These are phyloP conservation scores for Irpex rosettiformis DNA, from an alignment of 1,284 basidiomycete genomes.

Conservation along the genomic window DNA sequence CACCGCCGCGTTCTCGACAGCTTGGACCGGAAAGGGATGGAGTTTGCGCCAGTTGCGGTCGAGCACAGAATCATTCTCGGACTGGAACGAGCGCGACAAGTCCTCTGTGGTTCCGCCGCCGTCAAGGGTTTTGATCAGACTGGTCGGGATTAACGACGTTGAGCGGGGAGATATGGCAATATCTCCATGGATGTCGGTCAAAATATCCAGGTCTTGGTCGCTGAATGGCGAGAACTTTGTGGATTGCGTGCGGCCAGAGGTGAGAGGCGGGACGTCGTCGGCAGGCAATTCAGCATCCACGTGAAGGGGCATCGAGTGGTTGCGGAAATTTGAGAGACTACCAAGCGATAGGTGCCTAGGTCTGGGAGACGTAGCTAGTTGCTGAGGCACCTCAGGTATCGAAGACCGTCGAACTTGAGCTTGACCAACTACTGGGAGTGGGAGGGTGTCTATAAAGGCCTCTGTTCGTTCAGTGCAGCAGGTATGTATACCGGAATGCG, in stretches of 20 bases:
- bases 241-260: slow-evolving; percentile 25
- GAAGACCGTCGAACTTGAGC: slow-evolving; percentile 20
- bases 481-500: slow-evolving; percentile 20
- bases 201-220: slow-evolving; percentile 33
- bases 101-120: slow-evolving; percentile 24
- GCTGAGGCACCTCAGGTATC: slow-evolving; percentile 17
- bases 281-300: slow-evolving; percentile 28
- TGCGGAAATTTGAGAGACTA: slow-evolving; percentile 33
- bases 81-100: slow-evolving; percentile 51
- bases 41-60: slow-evolving; percentile 46
- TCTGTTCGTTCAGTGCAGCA: slow-evolving; percentile 20
- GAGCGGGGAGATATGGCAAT: slow-evolving; percentile 25
- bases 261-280: slow-evolving; percentile 31
- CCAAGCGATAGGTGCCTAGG: slow-evolving; percentile 37
- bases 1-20: slow-evolving; percentile 26
- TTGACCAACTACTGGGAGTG: slow-evolving; percentile 7
- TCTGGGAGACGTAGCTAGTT: slow-evolving; percentile 30
- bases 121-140: slow-evolving; percentile 57
- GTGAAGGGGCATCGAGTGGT: slow-evolving; percentile 8
- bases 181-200: slow-evolving; percentile 8
- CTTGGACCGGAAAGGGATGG: slow-evolving; percentile 21
- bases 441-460: slow-evolving; percentile 21
- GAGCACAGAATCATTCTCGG: slow-evolving; percentile 49
- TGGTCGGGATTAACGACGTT: slow-evolving; percentile 53
- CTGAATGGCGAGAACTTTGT: slow-evolving; percentile 51